A percentile compares a stretch with the other conserved stretches of the same genome.
These are phyloP conservation scores for Cymbopogon citratus DNA, from an alignment of 176 grass and related monocot genomes.

Conservation along the genomic window DNA sequence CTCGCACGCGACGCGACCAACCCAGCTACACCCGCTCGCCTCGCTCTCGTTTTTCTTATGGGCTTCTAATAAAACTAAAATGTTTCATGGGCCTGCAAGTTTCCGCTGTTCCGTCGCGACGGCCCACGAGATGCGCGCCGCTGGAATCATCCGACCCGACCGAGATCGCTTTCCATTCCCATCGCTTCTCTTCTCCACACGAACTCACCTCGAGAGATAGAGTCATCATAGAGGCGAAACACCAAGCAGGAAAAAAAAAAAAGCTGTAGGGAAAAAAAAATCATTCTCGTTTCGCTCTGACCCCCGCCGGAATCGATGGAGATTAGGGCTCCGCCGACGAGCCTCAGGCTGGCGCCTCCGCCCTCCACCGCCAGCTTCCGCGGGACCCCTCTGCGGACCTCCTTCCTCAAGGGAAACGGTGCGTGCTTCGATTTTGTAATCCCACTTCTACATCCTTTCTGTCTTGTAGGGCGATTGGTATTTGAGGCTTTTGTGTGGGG, in stretches of 20 bases:
- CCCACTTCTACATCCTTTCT: background rate
- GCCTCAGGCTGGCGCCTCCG: constrained; percentile 29
- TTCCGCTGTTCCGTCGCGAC: background rate
- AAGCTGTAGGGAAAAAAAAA: background rate
- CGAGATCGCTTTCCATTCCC: constrained; percentile 1
- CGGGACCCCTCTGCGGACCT: constrained; percentile 15
- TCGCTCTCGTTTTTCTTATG: too few species aligned
- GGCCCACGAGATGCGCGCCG: background rate
- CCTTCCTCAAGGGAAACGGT: constrained; percentile 43
- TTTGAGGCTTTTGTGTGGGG: background rate
- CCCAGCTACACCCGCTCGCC: too few species aligned
- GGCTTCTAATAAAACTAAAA: too few species aligned
- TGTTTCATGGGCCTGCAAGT: background rate
- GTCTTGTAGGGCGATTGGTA: background rate
- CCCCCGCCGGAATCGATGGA: constrained; percentile 31
- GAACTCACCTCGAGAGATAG: constrained; percentile 18
- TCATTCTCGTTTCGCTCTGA: background rate
- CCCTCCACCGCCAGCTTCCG: constrained; percentile 16
- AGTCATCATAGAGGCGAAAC: background rate
- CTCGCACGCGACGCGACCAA: too few species aligned
- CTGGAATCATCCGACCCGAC: background rate
- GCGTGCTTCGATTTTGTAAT: constrained; percentile 1
- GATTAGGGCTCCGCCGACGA: constrained; percentile 34
- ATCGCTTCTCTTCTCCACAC: constrained; percentile 38
- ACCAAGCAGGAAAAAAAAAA: background rate